Conservation (phyloP, 139 green algal species). For the Nannochloris sp. region DNA sequence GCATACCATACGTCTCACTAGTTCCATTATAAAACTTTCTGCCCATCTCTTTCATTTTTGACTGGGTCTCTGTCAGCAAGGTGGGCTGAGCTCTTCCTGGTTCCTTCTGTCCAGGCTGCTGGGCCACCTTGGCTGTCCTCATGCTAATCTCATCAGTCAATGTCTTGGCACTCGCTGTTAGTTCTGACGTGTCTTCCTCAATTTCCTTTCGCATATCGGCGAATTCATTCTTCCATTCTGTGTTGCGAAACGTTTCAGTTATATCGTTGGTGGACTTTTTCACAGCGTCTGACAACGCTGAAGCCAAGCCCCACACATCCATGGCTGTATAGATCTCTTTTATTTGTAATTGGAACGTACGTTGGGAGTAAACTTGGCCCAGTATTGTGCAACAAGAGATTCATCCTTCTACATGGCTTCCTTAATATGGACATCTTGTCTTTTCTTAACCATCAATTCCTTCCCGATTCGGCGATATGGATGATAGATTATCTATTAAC, state of each 20-base stretch:
- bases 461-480: neutral
- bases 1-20: slow-evolving; percentile 45
- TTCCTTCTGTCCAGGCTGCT: neutral
- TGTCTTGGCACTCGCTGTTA: slow-evolving; percentile 16
- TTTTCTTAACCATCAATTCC: too few relatives aligned
- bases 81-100: slow-evolving; percentile 38
- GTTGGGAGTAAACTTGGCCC: too few relatives aligned
- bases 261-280: slow-evolving; percentile 52
- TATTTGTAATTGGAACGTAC: too few relatives aligned
- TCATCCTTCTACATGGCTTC: too few relatives aligned
- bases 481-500: neutral
- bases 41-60: slow-evolving; percentile 18
- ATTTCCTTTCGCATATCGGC: slow-evolving; percentile 52
- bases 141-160: slow-evolving; percentile 28
- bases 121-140: slow-evolving; percentile 31
- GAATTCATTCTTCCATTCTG: slow-evolving; percentile 64
- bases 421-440: too few relatives aligned
- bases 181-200: slow-evolving; percentile 41
- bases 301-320: slow-evolving; percentile 53
- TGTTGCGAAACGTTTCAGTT: slow-evolving; percentile 48
- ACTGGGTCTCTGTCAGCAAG: slow-evolving; percentile 1
- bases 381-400: too few relatives aligned
- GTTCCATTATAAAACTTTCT: slow-evolving; percentile 11
- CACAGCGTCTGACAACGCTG: slow-evolving; percentile 43
- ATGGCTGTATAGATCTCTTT: neutral